Evolutionary conservation across 2,329 filamentous ascomycete genomes (phyloP).

Genomic region (Aspergillus versicolor): DNA sequence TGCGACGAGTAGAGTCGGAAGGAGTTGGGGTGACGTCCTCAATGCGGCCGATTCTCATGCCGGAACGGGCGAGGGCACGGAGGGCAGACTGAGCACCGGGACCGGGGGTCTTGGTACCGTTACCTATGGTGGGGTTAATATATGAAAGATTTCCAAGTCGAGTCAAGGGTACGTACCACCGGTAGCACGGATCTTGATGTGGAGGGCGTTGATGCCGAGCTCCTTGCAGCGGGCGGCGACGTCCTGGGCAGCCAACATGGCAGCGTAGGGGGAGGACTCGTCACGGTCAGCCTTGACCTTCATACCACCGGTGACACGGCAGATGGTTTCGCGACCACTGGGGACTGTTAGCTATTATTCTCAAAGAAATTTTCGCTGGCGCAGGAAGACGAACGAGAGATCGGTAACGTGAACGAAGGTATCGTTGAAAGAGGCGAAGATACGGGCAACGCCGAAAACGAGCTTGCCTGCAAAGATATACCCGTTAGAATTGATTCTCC

Average conservation of each 20-base stretch:
- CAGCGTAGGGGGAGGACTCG: slow-evolving; percentile 99
- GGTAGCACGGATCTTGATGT: slow-evolving; percentile 99
- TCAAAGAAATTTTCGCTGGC: neutral
- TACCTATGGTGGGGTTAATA: slow-evolving; percentile 57
- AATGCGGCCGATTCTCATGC: slow-evolving; percentile 99
- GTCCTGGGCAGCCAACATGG: slow-evolving; percentile 99
- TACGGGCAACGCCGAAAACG: slow-evolving; percentile 96
- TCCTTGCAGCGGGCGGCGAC: slow-evolving; percentile 89
- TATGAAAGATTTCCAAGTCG: neutral
- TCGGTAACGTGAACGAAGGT: slow-evolving; percentile 99
- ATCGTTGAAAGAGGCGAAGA: slow-evolving; percentile 94
- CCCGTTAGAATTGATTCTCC: slow-evolving; percentile 9
- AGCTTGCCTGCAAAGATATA: slow-evolving; percentile 68
- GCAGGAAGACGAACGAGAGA: slow-evolving; percentile 68
- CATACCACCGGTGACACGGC: slow-evolving; percentile 99
- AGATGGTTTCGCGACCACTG: slow-evolving; percentile 99
- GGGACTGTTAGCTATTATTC: slow-evolving; percentile 20
- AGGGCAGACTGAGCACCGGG: slow-evolving; percentile 99
- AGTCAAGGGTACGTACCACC: slow-evolving; percentile 65
- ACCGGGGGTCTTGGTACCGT: slow-evolving; percentile 99
- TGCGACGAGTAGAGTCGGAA: slow-evolving; percentile 98
- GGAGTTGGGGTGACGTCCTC: slow-evolving; percentile 99
- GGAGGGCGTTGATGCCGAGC: slow-evolving; percentile 87
- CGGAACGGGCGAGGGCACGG: slow-evolving; percentile 95
- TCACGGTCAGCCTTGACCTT: slow-evolving; percentile 99